phyloP scores from a whole-genome alignment of 2,329 filamentous ascomycete genomes.

The Xylariaceae sp. region DNA sequence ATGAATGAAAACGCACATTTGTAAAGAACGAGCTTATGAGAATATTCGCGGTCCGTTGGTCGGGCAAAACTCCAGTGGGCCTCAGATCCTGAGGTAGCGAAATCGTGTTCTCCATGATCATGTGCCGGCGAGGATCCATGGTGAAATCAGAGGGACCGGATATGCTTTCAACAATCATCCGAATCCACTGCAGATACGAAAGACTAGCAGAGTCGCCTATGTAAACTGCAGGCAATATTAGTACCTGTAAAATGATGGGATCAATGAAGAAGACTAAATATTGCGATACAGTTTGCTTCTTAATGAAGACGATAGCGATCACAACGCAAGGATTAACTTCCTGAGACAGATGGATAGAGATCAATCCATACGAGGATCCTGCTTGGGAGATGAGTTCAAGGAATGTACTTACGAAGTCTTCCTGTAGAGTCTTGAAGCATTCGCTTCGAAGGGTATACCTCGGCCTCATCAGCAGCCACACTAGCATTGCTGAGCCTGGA shows the following conservation, averaged over 20 bases:
- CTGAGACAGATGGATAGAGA: background rate
- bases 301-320: background rate
- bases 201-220: constrained; percentile 69
- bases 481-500: constrained; percentile 50
- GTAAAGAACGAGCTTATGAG: constrained; percentile 66
- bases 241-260: background rate
- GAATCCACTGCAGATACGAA: constrained; percentile 66
- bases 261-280: background rate
- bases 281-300: background rate
- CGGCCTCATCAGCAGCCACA: constrained; percentile 61
- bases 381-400: background rate
- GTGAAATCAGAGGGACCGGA: constrained; percentile 64
- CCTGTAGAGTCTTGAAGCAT: constrained; percentile 67
- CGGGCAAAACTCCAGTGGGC: constrained; percentile 61
- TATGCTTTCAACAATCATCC: constrained; percentile 64
- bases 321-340: background rate
- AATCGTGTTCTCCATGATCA: constrained; percentile 62
- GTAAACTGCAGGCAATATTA: constrained; percentile 54
- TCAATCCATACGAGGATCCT: background rate
- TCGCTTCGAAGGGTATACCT: constrained; percentile 59
- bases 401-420: constrained; percentile 56
- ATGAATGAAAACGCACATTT: constrained; percentile 52
- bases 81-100: constrained; percentile 53
- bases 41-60: constrained; percentile 59
- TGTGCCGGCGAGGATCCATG: constrained; percentile 61